These are phyloP conservation scores for Aspergillus carlsbadensis DNA, from an alignment of 495 filamentous ascomycete genomes.

Conservation along the genomic window DNA sequence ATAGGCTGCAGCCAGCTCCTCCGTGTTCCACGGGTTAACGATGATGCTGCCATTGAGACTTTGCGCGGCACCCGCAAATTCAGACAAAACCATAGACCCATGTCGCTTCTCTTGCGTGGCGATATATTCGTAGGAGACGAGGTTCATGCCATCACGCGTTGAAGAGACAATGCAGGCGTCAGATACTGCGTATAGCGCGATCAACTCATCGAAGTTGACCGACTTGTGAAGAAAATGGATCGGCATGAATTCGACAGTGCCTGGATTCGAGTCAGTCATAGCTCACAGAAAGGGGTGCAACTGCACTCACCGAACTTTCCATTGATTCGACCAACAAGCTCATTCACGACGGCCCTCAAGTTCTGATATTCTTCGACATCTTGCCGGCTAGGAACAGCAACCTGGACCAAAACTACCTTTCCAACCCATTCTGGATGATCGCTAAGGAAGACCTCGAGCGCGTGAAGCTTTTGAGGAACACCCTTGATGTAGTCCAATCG, in stretches of 20 bases:
- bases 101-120: conserved; percentile 86
- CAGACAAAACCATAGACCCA: conserved; percentile 88
- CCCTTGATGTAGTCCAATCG: conserved; percentile 98
- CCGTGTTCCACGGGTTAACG: conserved; percentile 97
- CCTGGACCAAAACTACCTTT: conserved; percentile 95
- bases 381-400: conserved; percentile 88
- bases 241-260: conserved; percentile 95
- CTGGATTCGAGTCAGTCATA: conserved; percentile 33
- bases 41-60: conserved; percentile 89
- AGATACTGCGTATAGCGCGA: conserved; percentile 88
- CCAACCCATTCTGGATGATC: conserved; percentile 98
- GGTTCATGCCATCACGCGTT: conserved; percentile 97
- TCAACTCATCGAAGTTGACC: conserved; percentile 87
- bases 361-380: conserved; percentile 99
- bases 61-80: conserved; percentile 93
- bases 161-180: conserved; percentile 94
- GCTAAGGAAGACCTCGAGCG: conserved; percentile 91
- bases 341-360: conserved; percentile 87
- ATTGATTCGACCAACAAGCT: conserved; percentile 92
- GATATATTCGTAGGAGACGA: conserved; percentile 98
- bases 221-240: conserved; percentile 98
- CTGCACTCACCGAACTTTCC: conserved; percentile 71
- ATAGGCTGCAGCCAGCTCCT: conserved; percentile 89
- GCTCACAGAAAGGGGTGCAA: background rate
- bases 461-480: conserved; percentile 93